Evolutionary conservation across 495 filamentous ascomycete species (phyloP), one percentile per base, ranked within the genome.

Genomic region (Penicillium verhagenii): DNA sequence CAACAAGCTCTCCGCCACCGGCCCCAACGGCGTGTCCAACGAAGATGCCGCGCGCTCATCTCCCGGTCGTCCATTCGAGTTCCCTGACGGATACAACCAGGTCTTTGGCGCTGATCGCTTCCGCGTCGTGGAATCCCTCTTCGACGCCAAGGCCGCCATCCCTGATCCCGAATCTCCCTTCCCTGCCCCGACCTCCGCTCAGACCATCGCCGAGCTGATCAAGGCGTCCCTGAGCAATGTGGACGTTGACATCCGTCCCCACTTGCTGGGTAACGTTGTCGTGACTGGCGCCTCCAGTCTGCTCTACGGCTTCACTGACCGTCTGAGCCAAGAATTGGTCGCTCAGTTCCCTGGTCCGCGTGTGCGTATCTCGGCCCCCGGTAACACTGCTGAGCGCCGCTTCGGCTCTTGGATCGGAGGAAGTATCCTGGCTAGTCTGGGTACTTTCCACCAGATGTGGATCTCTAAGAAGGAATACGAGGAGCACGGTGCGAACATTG

Each of bases 401-500:
- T 97, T 93, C 70, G 92, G 89, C 11, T 86, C 87, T 25, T 99
- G 95, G 95, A 88, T 99, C 57, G 94, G 94, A 21, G 94, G 94
- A 13, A 96, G 92, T 75, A 97, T 99, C 59, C 75, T 97, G 62
- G 93, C 88, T 3, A 96, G 92, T 73, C 71, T 99, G 76, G 95
- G 95, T 8, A 96, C 91, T n/a, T 99, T 99, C 72, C 94, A 99
- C 76, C 93, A 97, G 72, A 89, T 97, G 89, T 99, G 94, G 94
- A 92, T 99, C 57, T 91, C 86, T 19, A 82, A 81, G 74, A 84
- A 85, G 61, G 81, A 82, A 53, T 83, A 81, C 53, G 82, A 85
- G 5, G 80, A 85, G 54, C 76, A 82, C 60, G 82, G 81, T 2
- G 68, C 78, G 29, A 74, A 76, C 53, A 83, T 85, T 61, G 76